Evolutionary conservation across 2,329 filamentous ascomycete species (phyloP), one percentile per base, ranked within the genome.

Genomic region (Claviceps quebecensis): DNA sequence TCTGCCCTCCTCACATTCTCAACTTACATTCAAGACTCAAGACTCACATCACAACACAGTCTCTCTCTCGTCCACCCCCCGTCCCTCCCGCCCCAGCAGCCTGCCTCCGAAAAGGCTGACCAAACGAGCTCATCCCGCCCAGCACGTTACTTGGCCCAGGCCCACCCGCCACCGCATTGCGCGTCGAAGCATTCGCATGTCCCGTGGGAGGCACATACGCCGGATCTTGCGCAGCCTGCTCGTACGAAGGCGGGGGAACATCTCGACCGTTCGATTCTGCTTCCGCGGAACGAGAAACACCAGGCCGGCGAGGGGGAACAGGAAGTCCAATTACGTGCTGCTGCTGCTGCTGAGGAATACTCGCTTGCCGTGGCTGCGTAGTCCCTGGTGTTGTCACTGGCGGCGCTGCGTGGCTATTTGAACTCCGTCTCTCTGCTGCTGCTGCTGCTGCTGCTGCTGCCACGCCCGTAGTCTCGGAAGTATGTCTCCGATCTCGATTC

Each of bases 231-330:
- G 75, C 70, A 4, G 77, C 75, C 60, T 80, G 74, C 61, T 80
- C 77, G 57, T 80, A 80, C 11, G 74, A 73, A 1, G 77, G 77
- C 43, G 77, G 77, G 8, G 26, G 26, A 5, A 75, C 75, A 34
- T 78, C 75, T 3, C 77, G 75, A 2, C 64, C 61, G 5, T 60
- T 66, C 7, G 67, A 66, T 4, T 72, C 71, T 0, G 63, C 58
- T 4, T 72, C 71, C 0, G 63, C 58, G 2, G 63, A 57, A 1
- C 72, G 61, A 19, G 63, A 65, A 3, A 70, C 67, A 2, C 62
- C 61, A 4, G 66, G 62, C 39, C 66, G 58, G 34, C 69, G 64
- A 1, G 65, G 69, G 5, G 64, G 67, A 1, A 68, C 61, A 26
- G 65, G 58, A 0, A 75, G 71, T 4, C 75, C 69, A 4, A 78